A percentile compares a stretch with the other conserved stretches of the same genome.
phyloP scores from a whole-genome alignment of 1,284 basidiomycete species.

The Cryptococcus floricola region DNA sequence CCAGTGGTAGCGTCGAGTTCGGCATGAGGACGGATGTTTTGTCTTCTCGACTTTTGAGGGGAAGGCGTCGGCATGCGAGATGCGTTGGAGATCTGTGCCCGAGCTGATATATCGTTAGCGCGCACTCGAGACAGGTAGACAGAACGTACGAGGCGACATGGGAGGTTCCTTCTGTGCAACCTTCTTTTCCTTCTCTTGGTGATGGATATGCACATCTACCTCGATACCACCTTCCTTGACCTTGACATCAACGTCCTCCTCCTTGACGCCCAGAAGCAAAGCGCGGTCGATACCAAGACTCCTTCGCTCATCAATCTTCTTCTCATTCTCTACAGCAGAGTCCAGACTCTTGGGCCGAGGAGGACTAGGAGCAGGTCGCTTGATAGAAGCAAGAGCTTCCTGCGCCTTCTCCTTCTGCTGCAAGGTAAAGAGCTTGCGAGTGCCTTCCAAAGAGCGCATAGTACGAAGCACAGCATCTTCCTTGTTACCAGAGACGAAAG shows the following conservation, averaged over 20 bases:
- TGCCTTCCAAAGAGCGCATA: slow-evolving; percentile 39
- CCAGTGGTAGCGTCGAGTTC: slow-evolving; percentile 9
- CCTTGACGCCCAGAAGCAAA: slow-evolving; percentile 4
- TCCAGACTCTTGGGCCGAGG: slow-evolving; percentile 25
- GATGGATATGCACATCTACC: slow-evolving; percentile 11
- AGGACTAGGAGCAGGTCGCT: slow-evolving; percentile 30
- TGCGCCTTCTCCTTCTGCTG: slow-evolving; percentile 13
- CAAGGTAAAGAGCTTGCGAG: slow-evolving; percentile 1
- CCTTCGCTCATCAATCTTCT: slow-evolving; percentile 21
- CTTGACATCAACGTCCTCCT: slow-evolving; percentile 9
- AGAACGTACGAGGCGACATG: slow-evolving; percentile 14
- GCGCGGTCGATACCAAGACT: slow-evolving; percentile 25
- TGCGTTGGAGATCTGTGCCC: slow-evolving; percentile 3
- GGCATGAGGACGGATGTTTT: slow-evolving; percentile 5
- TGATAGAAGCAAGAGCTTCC: slow-evolving; percentile 24
- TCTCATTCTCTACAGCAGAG: slow-evolving; percentile 10
- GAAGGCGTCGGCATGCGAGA: slow-evolving; percentile 13
- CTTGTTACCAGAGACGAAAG: slow-evolving; percentile 11
- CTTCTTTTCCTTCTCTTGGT: neutral
- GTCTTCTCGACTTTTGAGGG: slow-evolving; percentile 13
- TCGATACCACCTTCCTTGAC: slow-evolving; percentile 10
- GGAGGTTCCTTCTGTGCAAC: neutral
- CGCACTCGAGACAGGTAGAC: neutral
- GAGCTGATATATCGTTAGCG: slow-evolving; percentile 1
- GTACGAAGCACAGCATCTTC: slow-evolving; percentile 33